Conservation (phyloP, 169 alveolate genomes). For the Toxoplasma gondii region DNA sequence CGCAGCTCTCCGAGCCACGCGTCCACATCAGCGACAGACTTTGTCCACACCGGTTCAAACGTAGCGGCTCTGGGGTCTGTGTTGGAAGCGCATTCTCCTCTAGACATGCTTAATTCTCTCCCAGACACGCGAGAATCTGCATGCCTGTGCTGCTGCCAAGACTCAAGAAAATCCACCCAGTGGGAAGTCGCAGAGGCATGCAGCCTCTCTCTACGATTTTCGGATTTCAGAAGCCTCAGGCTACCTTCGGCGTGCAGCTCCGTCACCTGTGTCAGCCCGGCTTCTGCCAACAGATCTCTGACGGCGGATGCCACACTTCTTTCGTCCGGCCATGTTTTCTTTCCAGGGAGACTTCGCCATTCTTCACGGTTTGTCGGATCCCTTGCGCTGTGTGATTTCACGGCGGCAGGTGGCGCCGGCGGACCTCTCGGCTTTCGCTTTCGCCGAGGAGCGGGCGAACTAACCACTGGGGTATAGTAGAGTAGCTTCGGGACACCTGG, state of each 20-base stretch:
- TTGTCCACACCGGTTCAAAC: background rate
- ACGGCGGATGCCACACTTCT: background rate
- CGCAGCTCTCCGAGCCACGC: background rate
- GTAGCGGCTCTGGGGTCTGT: background rate
- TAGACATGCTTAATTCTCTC: background rate
- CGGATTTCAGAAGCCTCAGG: background rate
- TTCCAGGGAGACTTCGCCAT: background rate
- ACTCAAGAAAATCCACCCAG: background rate
- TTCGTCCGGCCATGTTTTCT: too few species aligned
- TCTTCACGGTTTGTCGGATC: background rate
- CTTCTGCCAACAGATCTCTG: background rate
- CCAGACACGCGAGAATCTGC: background rate
- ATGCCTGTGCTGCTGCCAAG: background rate
- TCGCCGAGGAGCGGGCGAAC: background rate
- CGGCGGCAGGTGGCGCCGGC: background rate
- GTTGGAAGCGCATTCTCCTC: background rate
- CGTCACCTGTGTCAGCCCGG: background rate
- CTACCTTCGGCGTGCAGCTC: background rate
- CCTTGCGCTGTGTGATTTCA: background rate
- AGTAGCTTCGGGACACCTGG: slow-evolving; percentile 44
- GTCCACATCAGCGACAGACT: background rate
- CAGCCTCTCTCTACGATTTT: background rate
- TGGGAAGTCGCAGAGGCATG: background rate
- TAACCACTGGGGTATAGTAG: background rate
- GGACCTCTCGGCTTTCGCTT: background rate